These are phyloP conservation scores for Microglena sp. DNA, from an alignment of 139 green algal species.

Conservation along the genomic window DNA sequence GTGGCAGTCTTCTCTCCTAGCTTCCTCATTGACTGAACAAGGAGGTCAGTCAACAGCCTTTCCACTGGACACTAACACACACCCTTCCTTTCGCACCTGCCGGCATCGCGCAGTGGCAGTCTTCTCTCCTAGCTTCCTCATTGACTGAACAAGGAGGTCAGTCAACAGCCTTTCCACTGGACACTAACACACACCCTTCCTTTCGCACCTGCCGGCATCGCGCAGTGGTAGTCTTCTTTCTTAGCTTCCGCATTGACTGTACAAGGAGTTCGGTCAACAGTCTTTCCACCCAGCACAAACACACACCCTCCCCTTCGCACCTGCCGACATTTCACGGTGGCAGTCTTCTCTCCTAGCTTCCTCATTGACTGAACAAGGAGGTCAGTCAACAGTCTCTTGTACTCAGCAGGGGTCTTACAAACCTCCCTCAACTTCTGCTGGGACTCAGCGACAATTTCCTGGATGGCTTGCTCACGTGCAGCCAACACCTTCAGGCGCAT, in stretches of 20 bases:
- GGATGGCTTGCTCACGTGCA: conserved; percentile 76
- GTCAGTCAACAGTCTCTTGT: conserved; percentile 74
- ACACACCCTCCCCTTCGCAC: too few species aligned
- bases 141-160: conserved; percentile 51
- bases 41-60: conserved; percentile 72
- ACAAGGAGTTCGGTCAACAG: too few species aligned
- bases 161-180: too few species aligned
- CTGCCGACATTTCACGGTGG: conserved; percentile 59
- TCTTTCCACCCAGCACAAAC: too few species aligned
- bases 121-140: conserved; percentile 60
- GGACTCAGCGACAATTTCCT: conserved; percentile 45
- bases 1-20: conserved; percentile 53
- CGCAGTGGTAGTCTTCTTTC: too few species aligned
- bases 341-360: conserved; percentile 62
- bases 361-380: conserved; percentile 77
- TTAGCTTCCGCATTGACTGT: too few species aligned
- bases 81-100: too few species aligned
- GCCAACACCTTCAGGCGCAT: conserved; percentile 85
- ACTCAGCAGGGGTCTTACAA: conserved; percentile 52
- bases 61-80: too few species aligned
- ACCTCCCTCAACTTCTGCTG: conserved; percentile 49
- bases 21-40: conserved; percentile 76
- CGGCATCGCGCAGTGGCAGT: conserved; percentile 52
- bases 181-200: too few species aligned
- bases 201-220: too few species aligned